Evolutionary conservation across 441 rosid species (phyloP).

Genomic region (Populus tomentosa): DNA sequence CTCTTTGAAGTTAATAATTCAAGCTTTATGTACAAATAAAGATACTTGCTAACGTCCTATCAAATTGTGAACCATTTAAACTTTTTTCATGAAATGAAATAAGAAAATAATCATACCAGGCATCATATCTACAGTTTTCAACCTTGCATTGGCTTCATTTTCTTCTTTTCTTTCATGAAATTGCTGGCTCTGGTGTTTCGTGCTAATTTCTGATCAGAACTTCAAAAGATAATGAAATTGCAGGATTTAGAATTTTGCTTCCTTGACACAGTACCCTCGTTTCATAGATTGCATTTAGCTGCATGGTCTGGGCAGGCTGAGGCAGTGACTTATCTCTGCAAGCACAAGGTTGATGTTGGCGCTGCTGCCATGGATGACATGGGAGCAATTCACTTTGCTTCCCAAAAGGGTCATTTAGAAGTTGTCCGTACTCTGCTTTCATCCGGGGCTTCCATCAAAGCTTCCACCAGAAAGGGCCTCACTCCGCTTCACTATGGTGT

Average conservation of each 20-base stretch:
- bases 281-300: slow-evolving; percentile 73
- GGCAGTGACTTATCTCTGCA: slow-evolving; percentile 75
- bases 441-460: slow-evolving; percentile 60
- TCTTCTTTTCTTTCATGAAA: not conserved
- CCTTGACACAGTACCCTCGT: slow-evolving; percentile 40
- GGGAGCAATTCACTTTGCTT: slow-evolving; percentile 95
- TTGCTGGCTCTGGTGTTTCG: slow-evolving; percentile 1
- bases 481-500: slow-evolving; percentile 84
- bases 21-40: not conserved
- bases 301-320: slow-evolving; percentile 90
- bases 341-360: slow-evolving; percentile 84
- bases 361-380: slow-evolving; percentile 97
- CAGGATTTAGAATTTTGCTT: slow-evolving; percentile 12
- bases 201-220: not conserved
- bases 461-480: slow-evolving; percentile 74
- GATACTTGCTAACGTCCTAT: not conserved
- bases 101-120: not conserved
- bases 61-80: not conserved
- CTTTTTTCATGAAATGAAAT: not conserved
- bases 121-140: not conserved
- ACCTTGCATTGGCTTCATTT: not conserved
- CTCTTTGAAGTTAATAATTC: not conserved
- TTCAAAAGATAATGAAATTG: not conserved
- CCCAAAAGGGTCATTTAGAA: slow-evolving; percentile 90
- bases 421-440: slow-evolving; percentile 55